Evolutionary conservation across 139 green algal species (phyloP), one percentile per base, ranked within the genome.

Genomic region (Zygnema cylindricum): DNA sequence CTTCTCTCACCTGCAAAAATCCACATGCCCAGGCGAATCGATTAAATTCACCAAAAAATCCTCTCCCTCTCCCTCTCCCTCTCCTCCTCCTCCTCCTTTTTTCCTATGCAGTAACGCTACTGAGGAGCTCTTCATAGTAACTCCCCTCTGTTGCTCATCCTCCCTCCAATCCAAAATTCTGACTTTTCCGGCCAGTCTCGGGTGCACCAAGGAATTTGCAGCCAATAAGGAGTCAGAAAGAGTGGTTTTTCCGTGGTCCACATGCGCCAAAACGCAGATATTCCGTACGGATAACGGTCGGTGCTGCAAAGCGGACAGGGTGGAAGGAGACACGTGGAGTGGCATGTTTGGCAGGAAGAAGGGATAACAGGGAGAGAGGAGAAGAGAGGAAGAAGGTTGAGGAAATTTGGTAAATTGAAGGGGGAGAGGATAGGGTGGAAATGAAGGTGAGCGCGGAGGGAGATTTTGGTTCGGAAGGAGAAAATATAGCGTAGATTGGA

Each of bases 221-320:
- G 95, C 97, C 36, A 99, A 98, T 22, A 99, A 93, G 90, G 97
- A 93, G 88, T 99, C 98, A 0, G 93, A 88, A 0, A 99, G 91
- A 7, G 96, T 99, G 0, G 98, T 99, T 92, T 99, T 99, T 77
- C 98, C 98, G 93, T 99, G 98, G 91, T 99, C 98, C 1, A 99
- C 98, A 81, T 99, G 98, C 16, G 98, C 98, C 76, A 99, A 92
- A 85, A 99, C 96, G 92, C 98, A 99, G 57, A 99, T 94, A 84
- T 99, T 99, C 32, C 98, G 92, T 22, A 99, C 81, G 84, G 55
- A 23, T 33, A 32, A n/a, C 30, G 82, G 82, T 3, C 33, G 82
- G 25, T n/a, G 16, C 82, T 87, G 82, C 23, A 87, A 55, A 69
- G 82, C 82, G 38, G 41, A 42, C 32, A 87, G 82, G 54, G 78